Base-by-base conservation (phyloP, 352 stramenopile species). In the Vaucheria bursata region DNA sequence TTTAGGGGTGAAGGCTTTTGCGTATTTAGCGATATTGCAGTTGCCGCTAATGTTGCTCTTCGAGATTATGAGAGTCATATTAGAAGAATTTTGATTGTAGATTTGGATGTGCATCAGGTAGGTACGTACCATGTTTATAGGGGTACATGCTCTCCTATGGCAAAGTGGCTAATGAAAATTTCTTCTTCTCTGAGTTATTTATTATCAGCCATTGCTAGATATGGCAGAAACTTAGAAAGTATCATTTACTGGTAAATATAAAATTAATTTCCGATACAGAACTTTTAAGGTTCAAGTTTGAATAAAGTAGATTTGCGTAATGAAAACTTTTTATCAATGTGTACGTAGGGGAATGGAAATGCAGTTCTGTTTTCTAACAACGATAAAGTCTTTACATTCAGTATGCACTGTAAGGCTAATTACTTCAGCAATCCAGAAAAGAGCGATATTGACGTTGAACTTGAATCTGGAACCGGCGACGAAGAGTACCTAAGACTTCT, bases 1-100 rank as follows among this genome's bases (percentile, higher is more conserved):
- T 34, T 7, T 34, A 86, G 71, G 86, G 88, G 69, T 53, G 88
- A 93, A 85, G 89, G 89, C 6, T 93, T 92, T 84, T 91, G 86
- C 78, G 81, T 93, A 5, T 92, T 92, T 79, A 88, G 80, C 31
- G 89, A 93, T 74, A 93, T 93, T 74, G 89, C 89, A 3, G 88
- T 92, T 18, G 88, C 88, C 18, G 88, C 89, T 4, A 92, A 92
- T 84, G 87, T 92, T 31, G 75, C 89, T 0, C 78, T 91, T 29
- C 32, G 88, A 82, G 77, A 85, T 72, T 91, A 88, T 79, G 74
- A 77, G 29, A 68, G 82, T 36, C 37, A 83, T 4, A 81, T 91
- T 38, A 59, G 80, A 37, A 79, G 85, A 36, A 89, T 93, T 33
- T 79, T 93, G 18, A 89, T 93, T 68, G 78, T 93, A 38, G 89